Evolutionary conservation across 106 monocot species (phyloP).

Genomic region (Acanthochlamys bracteata): DNA sequence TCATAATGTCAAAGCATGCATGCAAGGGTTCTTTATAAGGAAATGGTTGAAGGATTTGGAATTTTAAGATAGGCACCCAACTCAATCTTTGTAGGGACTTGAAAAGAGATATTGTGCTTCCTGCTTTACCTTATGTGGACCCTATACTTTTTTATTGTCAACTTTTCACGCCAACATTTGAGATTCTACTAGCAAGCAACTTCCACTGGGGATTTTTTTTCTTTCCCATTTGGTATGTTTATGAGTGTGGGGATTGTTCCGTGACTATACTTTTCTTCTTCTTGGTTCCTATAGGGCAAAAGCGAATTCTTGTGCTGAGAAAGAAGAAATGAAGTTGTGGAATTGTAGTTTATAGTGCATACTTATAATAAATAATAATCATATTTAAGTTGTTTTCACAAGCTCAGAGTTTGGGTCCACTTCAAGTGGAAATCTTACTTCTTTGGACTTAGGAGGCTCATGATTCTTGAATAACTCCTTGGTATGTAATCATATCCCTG

Average conservation of each 20-base stretch:
- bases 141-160: slow-evolving; percentile 23
- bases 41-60: slow-evolving; percentile 14
- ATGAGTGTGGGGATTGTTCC: background rate
- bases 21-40: slow-evolving; percentile 16
- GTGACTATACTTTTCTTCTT: slow-evolving; percentile 1
- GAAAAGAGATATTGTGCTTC: slow-evolving; percentile 27
- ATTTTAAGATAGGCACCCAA: slow-evolving; percentile 13
- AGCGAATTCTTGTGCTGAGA: background rate
- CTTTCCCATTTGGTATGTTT: slow-evolving; percentile 2
- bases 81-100: slow-evolving; percentile 19
- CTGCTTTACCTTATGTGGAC: slow-evolving; percentile 21
- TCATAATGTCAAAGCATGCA: slow-evolving; percentile 3
- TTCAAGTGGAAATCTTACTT: slow-evolving; percentile 1
- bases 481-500: background rate
- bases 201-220: background rate
- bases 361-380: background rate
- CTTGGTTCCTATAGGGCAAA: too few species aligned
- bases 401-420: slow-evolving; percentile 1
- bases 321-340: background rate
- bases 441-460: background rate
- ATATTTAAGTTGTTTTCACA: background rate
- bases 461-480: slow-evolving; percentile 1
- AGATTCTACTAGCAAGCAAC: slow-evolving; percentile 3
- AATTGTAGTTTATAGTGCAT: background rate
- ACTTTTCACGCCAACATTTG: slow-evolving; percentile 13